Conservation (phyloP, 352 stramenopile species). For the Blastocystis sp. region DNA sequence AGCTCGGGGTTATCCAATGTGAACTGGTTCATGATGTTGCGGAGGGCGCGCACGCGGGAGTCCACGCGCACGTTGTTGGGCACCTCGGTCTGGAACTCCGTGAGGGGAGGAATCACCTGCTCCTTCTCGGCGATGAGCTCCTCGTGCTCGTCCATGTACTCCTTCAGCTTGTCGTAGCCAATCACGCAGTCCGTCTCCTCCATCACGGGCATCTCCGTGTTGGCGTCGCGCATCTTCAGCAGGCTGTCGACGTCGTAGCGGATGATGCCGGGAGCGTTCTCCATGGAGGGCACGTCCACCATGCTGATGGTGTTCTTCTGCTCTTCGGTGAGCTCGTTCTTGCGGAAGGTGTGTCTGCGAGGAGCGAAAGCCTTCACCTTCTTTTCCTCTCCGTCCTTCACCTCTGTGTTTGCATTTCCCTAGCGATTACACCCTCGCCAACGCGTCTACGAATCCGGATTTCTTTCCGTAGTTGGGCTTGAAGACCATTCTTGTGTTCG, state of each 20-base stretch:
- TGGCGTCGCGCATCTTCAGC: constrained; percentile 21
- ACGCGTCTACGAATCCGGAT: neutral
- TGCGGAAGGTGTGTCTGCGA: constrained; percentile 13
- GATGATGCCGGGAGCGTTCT: constrained; percentile 31
- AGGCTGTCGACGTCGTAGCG: constrained; percentile 18
- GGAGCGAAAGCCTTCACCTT: constrained; percentile 10
- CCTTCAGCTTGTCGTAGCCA: constrained; percentile 10
- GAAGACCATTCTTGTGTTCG: constrained; percentile 10
- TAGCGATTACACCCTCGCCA: neutral
- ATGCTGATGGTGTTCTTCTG: constrained; percentile 29
- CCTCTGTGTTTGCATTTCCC: neutral
- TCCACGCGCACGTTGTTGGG: constrained; percentile 8
- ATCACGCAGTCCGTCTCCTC: constrained; percentile 21
- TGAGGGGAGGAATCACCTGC: neutral
- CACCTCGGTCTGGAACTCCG: constrained; percentile 23
- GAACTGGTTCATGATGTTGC: constrained; percentile 67
- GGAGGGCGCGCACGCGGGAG: constrained; percentile 28
- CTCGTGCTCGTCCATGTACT: neutral
- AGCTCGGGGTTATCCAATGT: constrained; percentile 43
- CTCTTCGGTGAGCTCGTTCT: constrained; percentile 18
- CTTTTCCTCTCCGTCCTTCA: constrained; percentile 1
- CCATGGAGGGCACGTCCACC: neutral
- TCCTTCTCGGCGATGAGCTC: constrained; percentile 28
- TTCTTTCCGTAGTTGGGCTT: constrained; percentile 54
- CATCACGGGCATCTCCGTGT: constrained; percentile 8